Base-by-base conservation (phyloP, 2,329 filamentous ascomycete genomes). In the Ophiosphaerella narmari region DNA sequence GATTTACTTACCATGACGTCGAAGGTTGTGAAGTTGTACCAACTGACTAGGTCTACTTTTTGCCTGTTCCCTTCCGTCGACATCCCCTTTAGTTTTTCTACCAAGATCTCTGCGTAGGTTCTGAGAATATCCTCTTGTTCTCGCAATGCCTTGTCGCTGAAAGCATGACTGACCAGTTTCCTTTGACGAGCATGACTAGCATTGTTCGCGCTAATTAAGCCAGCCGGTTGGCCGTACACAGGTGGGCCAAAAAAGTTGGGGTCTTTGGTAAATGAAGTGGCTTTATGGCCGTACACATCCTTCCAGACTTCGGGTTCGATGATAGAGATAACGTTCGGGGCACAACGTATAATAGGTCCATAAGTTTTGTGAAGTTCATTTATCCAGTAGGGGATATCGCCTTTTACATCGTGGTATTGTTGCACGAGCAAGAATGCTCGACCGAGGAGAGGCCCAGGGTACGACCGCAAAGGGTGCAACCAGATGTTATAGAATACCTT, bases 221-320 rank as follows among this genome's bases (percentile, higher is more conserved):
- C 57, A 6, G 55, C 21, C 57, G 67, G 60, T 1, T 45, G 48
- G 4, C 70, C 68, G 36, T 66, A 67, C 4, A 51, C 31, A 12
- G 71, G 66, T 16, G 53, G 55, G 5, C 67, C 62, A 37, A 73
- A 74, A 60, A 71, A 73, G 1, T 49, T 45, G 13, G 18, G 14
- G 3, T 48, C 55, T 36, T 75, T 77, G 21, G 54, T 47, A 44
- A 72, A 67, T 36, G 57, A 63, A 21, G 42, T 62, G 5, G 46
- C 58, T 8, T 41, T 59, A 51, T 69, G 63, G n/a, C 74, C 73
- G 53, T 75, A 77, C 18, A 76, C 71, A 18, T 76, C 75, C 44
- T 70, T 69, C 48, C 70, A 75, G 5, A 59, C 68, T 2, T 71
- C 62, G 7, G 62, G 60, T 3, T 68, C 63, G 35, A 67, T 74